phyloP scores from a whole-genome alignment of 2,329 filamentous ascomycete species.

The Diaporthe sp. region DNA sequence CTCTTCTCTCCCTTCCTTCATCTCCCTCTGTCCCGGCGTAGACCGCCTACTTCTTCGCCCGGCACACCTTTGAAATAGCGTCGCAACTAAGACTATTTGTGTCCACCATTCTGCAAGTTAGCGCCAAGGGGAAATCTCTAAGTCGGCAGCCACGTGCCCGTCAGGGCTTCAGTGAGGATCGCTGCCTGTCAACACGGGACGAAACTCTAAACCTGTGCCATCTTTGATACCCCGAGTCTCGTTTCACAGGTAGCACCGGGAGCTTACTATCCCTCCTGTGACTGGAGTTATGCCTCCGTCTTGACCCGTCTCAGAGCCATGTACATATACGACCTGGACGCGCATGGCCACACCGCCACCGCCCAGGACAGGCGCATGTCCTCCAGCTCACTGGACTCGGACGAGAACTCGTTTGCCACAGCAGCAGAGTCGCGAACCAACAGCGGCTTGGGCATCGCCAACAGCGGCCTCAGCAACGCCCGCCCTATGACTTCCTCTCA shows the following conservation, averaged over 20 bases:
- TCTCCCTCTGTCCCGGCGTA: conserved; percentile 5
- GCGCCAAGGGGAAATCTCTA: neutral
- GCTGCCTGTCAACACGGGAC: conserved; percentile 23
- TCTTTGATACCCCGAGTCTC: conserved; percentile 20
- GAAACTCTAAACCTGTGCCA: conserved; percentile 18
- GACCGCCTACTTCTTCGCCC: conserved; percentile 13
- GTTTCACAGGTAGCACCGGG: conserved; percentile 16
- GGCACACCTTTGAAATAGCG: neutral
- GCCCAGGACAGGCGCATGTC: conserved; percentile 15
- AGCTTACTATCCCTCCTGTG: neutral
- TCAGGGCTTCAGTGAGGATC: conserved; percentile 8
- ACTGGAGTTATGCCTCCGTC: conserved; percentile 24
- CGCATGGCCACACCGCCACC: conserved; percentile 8
- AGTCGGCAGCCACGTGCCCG: conserved; percentile 16
- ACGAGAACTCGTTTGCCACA: conserved; percentile 27
- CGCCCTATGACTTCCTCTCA: conserved; percentile 21
- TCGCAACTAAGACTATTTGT: neutral
- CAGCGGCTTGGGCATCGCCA: conserved; percentile 21
- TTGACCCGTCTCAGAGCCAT: conserved; percentile 4
- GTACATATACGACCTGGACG: conserved; percentile 33
- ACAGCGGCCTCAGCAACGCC: conserved; percentile 11
- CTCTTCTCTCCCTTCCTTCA: neutral
- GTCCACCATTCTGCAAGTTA: neutral
- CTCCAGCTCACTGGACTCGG: conserved; percentile 22
- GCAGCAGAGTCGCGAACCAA: conserved; percentile 23